Evolutionary conservation across 2,329 filamentous ascomycete genomes (phyloP).

Genomic region (Arthrobotrys sinensis): DNA sequence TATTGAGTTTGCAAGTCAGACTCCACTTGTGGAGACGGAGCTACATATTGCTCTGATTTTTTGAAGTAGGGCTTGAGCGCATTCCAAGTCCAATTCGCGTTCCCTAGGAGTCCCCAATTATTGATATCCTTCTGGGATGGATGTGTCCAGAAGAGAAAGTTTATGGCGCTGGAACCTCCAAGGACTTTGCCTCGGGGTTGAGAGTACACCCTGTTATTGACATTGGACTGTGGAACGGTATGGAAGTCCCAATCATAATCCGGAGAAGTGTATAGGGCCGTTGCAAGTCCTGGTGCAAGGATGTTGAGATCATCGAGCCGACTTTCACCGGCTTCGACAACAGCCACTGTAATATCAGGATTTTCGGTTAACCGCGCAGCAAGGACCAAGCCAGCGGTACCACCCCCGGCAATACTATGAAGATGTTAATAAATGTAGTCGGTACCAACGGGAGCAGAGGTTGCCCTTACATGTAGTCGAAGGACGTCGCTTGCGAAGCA

Average conservation of each 20-base stretch:
- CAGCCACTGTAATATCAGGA: constrained; percentile 62
- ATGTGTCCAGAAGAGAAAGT: constrained; percentile 66
- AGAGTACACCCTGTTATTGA: constrained; percentile 68
- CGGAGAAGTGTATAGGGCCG: constrained; percentile 46
- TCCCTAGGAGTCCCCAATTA: constrained; percentile 45
- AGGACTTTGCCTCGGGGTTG: constrained; percentile 71
- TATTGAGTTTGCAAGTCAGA: constrained; percentile 63
- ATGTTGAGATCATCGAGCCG: constrained; percentile 38
- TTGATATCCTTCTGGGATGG: constrained; percentile 57
- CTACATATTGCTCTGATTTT: constrained; percentile 69
- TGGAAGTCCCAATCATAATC: constrained; percentile 69
- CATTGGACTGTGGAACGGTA: constrained; percentile 67
- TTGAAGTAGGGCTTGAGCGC: constrained; percentile 71
- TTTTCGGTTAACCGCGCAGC: constrained; percentile 65
- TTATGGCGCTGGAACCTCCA: constrained; percentile 70
- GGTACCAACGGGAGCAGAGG: background rate
- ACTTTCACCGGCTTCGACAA: constrained; percentile 55
- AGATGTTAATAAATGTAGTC: background rate
- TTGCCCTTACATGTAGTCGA: constrained; percentile 48
- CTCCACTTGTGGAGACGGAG: constrained; percentile 63
- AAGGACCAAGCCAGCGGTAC: constrained; percentile 64
- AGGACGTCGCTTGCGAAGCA: constrained; percentile 36
- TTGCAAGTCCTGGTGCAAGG: constrained; percentile 44
- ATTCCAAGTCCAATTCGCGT: constrained; percentile 51
- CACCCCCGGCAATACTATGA: constrained; percentile 65